Evolutionary conservation across 2,329 filamentous ascomycete species (phyloP).

Genomic region (Hypoxylon sp.): DNA sequence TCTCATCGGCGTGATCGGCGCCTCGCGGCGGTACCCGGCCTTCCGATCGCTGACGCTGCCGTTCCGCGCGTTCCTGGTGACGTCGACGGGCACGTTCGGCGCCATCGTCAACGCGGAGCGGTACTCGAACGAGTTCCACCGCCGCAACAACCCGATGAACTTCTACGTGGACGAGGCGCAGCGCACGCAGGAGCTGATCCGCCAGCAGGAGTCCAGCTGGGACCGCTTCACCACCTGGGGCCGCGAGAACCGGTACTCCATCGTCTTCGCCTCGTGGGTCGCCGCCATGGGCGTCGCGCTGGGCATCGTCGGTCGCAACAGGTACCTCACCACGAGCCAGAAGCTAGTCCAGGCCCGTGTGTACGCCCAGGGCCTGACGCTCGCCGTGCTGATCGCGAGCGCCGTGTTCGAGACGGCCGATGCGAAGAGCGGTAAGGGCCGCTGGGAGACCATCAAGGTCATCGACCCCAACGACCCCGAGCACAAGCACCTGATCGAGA

Average conservation of each 20-base stretch:
- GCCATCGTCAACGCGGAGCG: conserved; percentile 93
- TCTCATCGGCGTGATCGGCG: conserved; percentile 75
- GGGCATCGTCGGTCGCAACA: conserved; percentile 82
- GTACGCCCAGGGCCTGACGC: conserved; percentile 90
- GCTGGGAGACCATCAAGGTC: conserved; percentile 89
- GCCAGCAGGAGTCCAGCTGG: conserved; percentile 68
- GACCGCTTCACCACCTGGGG: conserved; percentile 81
- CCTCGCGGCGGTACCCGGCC: conserved; percentile 78
- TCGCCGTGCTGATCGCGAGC: conserved; percentile 85
- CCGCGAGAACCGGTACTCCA: conserved; percentile 84
- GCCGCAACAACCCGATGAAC: conserved; percentile 75
- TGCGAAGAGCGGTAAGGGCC: conserved; percentile 79
- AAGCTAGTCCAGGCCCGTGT: conserved; percentile 96
- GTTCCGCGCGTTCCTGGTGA: conserved; percentile 91
- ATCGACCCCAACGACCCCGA: conserved; percentile 85
- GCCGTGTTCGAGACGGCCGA: conserved; percentile 87
- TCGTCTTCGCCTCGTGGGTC: conserved; percentile 87
- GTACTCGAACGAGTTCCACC: conserved; percentile 75
- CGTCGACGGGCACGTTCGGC: conserved; percentile 84
- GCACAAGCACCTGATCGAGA: conserved; percentile 87
- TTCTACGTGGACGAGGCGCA: conserved; percentile 76
- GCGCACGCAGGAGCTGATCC: conserved; percentile 68
- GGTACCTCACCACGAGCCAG: conserved; percentile 80
- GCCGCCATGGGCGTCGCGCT: conserved; percentile 83
- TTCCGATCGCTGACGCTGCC: conserved; percentile 88